These are phyloP conservation scores for Entoloma clypeatum DNA, from an alignment of 1,284 basidiomycete genomes.

Conservation along the genomic window DNA sequence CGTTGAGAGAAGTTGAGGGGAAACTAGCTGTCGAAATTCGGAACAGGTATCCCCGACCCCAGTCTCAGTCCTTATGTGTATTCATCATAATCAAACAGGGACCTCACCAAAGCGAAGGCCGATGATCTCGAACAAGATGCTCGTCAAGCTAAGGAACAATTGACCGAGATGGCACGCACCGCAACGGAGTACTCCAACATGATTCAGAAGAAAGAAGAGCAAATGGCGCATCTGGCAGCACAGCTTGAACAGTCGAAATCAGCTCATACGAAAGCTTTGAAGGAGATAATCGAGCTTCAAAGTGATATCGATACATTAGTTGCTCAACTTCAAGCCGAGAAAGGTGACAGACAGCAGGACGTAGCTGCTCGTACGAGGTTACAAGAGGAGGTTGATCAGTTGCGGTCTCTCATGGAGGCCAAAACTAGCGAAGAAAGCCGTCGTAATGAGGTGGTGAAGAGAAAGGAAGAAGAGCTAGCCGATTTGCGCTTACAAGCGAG, in stretches of 20 bases:
- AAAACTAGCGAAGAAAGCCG: constrained; percentile 86
- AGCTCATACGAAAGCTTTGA: constrained; percentile 52
- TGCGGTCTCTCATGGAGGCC: constrained; percentile 76
- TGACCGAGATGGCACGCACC: constrained; percentile 74
- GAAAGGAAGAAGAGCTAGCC: constrained; percentile 81
- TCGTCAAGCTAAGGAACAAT: constrained; percentile 74
- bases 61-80: constrained; percentile 3
- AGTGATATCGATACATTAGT: constrained; percentile 67
- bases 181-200: constrained; percentile 77
- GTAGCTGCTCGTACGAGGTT: constrained; percentile 55
- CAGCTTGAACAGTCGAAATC: constrained; percentile 52
- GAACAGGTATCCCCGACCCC: constrained; percentile 48
- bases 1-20: constrained; percentile 68
- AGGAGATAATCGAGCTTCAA: constrained; percentile 64
- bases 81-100: constrained; percentile 39
- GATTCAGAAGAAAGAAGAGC: constrained; percentile 78
- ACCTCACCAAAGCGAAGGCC: constrained; percentile 55
- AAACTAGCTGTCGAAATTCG: constrained; percentile 68
- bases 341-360: constrained; percentile 57
- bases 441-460: constrained; percentile 80
- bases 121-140: constrained; percentile 63
- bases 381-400: constrained; percentile 82
- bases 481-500: constrained; percentile 69
- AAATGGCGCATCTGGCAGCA: constrained; percentile 56
- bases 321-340: constrained; percentile 63